Evolutionary conservation across 2,329 filamentous ascomycete genomes (phyloP).

Genomic region (Leptosphaerulina australis): DNA sequence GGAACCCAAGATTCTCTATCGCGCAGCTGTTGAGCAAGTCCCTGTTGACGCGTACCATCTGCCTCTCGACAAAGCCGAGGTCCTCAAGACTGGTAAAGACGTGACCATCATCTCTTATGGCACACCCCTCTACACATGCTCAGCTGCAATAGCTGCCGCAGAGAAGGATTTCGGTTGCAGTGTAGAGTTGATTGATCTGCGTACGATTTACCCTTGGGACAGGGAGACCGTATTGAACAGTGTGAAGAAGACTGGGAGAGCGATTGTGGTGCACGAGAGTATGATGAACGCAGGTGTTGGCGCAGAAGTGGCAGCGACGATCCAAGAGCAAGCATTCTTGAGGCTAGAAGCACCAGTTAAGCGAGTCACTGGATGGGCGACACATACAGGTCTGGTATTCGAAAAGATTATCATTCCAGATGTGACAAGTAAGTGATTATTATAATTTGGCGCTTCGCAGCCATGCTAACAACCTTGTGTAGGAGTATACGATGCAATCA

Average conservation of each 20-base stretch:
- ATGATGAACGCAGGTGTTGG: slow-evolving; percentile 91
- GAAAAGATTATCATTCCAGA: slow-evolving; percentile 78
- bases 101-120: slow-evolving; percentile 88
- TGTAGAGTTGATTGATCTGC: slow-evolving; percentile 84
- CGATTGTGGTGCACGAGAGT: slow-evolving; percentile 88
- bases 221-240: slow-evolving; percentile 78
- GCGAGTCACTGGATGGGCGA: slow-evolving; percentile 87
- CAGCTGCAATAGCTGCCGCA: slow-evolving; percentile 74
- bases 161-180: slow-evolving; percentile 76
- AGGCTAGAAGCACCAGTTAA: slow-evolving; percentile 83
- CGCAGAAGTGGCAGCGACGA: slow-evolving; percentile 84
- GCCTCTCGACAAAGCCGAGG: slow-evolving; percentile 82
- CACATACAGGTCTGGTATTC: slow-evolving; percentile 78
- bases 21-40: slow-evolving; percentile 89
- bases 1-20: slow-evolving; percentile 92
- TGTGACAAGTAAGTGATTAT: slow-evolving; percentile 84
- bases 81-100: slow-evolving; percentile 79
- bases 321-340: slow-evolving; percentile 86
- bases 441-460: no score
- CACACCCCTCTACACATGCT: slow-evolving; percentile 84
- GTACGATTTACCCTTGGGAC: slow-evolving; percentile 93
- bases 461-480: slow-evolving; percentile 7
- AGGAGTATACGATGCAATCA: slow-evolving; percentile 59
- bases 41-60: slow-evolving; percentile 81
- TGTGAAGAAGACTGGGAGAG: slow-evolving; percentile 84